Evolutionary conservation across 768 basidiomycete species (phyloP).

Genomic region (Leccinum rimulosum): DNA sequence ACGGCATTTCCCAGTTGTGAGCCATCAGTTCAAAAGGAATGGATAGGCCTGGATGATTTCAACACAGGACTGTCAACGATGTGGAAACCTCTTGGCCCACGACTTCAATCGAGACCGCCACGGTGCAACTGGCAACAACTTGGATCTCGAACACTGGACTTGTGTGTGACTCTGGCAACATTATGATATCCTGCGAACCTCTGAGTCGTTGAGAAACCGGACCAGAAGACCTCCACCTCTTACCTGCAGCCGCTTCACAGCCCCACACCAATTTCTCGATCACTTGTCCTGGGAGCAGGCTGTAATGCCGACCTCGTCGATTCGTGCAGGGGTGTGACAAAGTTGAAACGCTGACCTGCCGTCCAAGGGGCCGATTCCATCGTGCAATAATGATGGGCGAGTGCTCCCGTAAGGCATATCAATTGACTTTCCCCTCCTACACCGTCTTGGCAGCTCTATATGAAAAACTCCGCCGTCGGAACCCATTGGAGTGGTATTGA

Average conservation of each 20-base stretch:
- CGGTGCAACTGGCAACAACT: too few relatives aligned
- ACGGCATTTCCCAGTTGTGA: background rate
- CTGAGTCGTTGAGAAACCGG: background rate
- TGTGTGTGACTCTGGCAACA: background rate
- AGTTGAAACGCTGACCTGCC: background rate
- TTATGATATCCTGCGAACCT: background rate
- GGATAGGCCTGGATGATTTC: background rate
- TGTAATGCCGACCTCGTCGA: background rate
- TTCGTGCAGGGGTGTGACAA: background rate
- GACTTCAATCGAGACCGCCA: background rate
- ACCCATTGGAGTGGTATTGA: background rate
- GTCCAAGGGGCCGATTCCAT: background rate
- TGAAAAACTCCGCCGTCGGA: background rate
- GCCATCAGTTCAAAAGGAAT: background rate
- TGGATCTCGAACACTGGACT: too few relatives aligned
- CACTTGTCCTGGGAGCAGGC: background rate
- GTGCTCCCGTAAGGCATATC: background rate
- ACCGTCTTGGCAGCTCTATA: background rate
- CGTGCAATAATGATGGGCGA: background rate
- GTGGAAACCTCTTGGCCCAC: background rate
- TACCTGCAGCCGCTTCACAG: background rate
- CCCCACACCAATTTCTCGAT: background rate
- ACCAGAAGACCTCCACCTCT: background rate
- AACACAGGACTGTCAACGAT: background rate
- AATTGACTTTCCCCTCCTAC: background rate